Percentiles rank a stretch among this genome's conserved stretches.
Conservation (phyloP, 83 land plant species). For the Larix sibirica region DNA sequence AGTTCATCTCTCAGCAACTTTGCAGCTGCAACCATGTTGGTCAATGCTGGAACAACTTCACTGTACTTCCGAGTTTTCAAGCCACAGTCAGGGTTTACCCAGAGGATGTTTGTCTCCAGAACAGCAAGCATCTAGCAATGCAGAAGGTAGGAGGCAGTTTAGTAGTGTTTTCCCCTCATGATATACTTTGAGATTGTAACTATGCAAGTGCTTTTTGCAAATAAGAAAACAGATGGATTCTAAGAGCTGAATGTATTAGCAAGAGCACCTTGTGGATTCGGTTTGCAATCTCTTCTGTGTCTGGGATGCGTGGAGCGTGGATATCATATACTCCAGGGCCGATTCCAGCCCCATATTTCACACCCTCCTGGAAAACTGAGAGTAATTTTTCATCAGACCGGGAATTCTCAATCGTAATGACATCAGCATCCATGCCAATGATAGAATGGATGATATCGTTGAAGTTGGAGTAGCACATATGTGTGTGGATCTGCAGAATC, state of each 20-base stretch:
- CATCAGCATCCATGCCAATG: slow-evolving; percentile 49
- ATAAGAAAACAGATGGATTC: no score
- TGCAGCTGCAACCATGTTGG: slow-evolving; percentile 35
- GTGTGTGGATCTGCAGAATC: slow-evolving; percentile 35
- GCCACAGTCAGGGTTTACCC: slow-evolving; percentile 83
- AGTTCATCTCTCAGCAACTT: slow-evolving; percentile 39
- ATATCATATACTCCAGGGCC: slow-evolving; percentile 52
- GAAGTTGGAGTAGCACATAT: slow-evolving; percentile 52
- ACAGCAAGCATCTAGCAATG: slow-evolving; percentile 57
- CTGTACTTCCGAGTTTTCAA: slow-evolving; percentile 45
- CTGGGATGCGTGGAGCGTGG: slow-evolving; percentile 62
- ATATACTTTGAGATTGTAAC: background rate
- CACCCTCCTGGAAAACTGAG: slow-evolving; percentile 66
- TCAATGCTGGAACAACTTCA: slow-evolving; percentile 32
- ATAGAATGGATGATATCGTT: slow-evolving; percentile 44
- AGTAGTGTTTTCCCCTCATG: no score
- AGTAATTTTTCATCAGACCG: slow-evolving; percentile 46
- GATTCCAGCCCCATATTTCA: slow-evolving; percentile 52
- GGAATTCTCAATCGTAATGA: slow-evolving; percentile 45
- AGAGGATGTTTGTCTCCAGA: slow-evolving; percentile 64
- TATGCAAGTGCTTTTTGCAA: background rate
- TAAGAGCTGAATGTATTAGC: no score
- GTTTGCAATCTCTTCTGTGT: slow-evolving; percentile 67
- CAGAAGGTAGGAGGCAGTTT: background rate
- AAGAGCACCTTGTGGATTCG: slow-evolving; percentile 46